A percentile compares a stretch with the other conserved stretches of the same genome.
Evolutionary conservation across 1,284 basidiomycete species (phyloP).

Genomic region (Somion occarium): DNA sequence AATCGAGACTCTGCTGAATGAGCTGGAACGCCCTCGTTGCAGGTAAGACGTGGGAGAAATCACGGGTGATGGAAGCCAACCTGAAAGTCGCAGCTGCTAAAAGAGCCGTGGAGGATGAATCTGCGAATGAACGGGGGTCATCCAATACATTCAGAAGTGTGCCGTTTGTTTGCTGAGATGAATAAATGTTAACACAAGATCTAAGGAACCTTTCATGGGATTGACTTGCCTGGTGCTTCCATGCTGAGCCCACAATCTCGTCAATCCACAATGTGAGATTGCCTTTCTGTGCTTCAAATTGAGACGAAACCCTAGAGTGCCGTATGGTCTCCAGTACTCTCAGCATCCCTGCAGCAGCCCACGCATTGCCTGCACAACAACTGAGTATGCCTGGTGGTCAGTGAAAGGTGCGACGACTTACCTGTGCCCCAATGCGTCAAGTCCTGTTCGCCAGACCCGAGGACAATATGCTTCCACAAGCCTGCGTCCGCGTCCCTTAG

Average conservation of each 20-base stretch:
- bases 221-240: conserved; percentile 39
- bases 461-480: conserved; percentile 51
- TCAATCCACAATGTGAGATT: conserved; percentile 55
- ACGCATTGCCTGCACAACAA: conserved; percentile 50
- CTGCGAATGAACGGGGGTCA: conserved; percentile 40
- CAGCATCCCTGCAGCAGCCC: conserved; percentile 66
- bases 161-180: conserved; percentile 30
- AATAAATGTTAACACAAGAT: not conserved
- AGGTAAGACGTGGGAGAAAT: conserved; percentile 29
- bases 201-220: not conserved
- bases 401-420: conserved; percentile 13
- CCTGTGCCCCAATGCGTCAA: conserved; percentile 51
- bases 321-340: conserved; percentile 55
- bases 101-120: conserved; percentile 47
- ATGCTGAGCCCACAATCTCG: conserved; percentile 50
- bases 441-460: conserved; percentile 39
- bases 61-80: conserved; percentile 28
- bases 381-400: not conserved
- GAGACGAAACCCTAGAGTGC: conserved; percentile 35
- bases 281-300: conserved; percentile 38
- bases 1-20: conserved; percentile 34
- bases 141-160: conserved; percentile 50
- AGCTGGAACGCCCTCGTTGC: conserved; percentile 39
- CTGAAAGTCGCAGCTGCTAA: conserved; percentile 47
- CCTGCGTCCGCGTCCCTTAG: conserved; percentile 35